A percentile compares a stretch with the other conserved stretches of the same genome.
phyloP scores from a whole-genome alignment of 2,329 filamentous ascomycete genomes.

The Aspergillus bombycis region DNA sequence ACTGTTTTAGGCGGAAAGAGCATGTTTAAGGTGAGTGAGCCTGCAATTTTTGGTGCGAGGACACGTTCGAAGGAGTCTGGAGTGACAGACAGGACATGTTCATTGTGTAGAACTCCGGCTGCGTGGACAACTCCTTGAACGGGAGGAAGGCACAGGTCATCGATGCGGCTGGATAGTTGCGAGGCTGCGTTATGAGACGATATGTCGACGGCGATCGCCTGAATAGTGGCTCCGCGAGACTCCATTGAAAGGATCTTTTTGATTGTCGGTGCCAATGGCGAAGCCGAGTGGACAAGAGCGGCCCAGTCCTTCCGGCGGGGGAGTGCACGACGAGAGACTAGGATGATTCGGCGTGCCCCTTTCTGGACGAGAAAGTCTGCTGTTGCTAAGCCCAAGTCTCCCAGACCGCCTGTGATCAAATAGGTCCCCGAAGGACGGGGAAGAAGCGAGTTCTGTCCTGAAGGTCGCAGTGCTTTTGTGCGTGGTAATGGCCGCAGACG shows the following conservation, averaged over 20 bases:
- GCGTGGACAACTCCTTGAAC: slow-evolving; percentile 15
- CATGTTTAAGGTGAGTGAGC: slow-evolving; percentile 2
- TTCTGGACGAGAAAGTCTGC: slow-evolving; percentile 43
- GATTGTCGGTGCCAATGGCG: neutral
- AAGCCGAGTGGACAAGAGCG: neutral
- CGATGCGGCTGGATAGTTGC: neutral
- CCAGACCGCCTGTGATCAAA: slow-evolving; percentile 48
- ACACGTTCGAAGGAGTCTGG: slow-evolving; percentile 4
- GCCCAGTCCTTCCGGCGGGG: slow-evolving; percentile 38
- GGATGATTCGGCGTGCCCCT: slow-evolving; percentile 47
- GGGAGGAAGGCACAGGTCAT: slow-evolving; percentile 5
- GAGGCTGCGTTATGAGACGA: neutral
- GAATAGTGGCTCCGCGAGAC: neutral
- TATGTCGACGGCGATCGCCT: neutral
- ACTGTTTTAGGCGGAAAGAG: slow-evolving; percentile 9
- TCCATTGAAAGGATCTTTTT: slow-evolving; percentile 6
- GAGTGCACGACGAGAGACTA: slow-evolving; percentile 43
- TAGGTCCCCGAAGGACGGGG: slow-evolving; percentile 41
- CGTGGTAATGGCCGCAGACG: slow-evolving; percentile 28
- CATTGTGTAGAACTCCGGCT: slow-evolving; percentile 8
- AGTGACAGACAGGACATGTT: slow-evolving; percentile 2
- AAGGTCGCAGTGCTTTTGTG: neutral
- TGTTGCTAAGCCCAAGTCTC: slow-evolving; percentile 44
- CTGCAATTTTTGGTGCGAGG: slow-evolving; percentile 9
- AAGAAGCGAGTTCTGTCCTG: neutral